Conservation (phyloP, 805 yeast genomes). For the Saturnispora dispora region DNA sequence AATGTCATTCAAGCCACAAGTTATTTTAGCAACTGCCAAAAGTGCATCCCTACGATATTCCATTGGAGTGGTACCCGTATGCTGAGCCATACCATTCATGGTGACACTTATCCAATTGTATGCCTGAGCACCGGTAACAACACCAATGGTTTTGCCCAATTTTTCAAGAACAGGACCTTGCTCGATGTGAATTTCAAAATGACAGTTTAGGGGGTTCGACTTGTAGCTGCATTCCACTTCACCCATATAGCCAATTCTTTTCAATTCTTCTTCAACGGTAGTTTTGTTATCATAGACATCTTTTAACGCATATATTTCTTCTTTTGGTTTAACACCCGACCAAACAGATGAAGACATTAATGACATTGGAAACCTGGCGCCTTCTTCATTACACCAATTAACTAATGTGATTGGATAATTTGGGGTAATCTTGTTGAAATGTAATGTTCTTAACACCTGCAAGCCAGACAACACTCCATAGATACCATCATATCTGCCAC, state of each 20-base stretch:
- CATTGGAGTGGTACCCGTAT: conserved; percentile 69
- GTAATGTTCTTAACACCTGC: conserved; percentile 56
- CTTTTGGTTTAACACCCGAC: conserved; percentile 42
- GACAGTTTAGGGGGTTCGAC: conserved; percentile 51
- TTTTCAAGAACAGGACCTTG: conserved; percentile 67
- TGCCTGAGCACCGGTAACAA: conserved; percentile 61
- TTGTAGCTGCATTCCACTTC: conserved; percentile 37
- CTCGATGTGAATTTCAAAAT: conserved; percentile 68
- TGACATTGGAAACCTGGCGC: conserved; percentile 65
- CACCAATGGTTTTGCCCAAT: conserved; percentile 47
- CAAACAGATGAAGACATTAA: conserved; percentile 61
- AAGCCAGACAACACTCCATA: conserved; percentile 60
- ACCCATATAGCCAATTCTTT: conserved; percentile 57
- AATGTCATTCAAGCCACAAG: conserved; percentile 45
- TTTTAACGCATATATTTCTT: conserved; percentile 41
- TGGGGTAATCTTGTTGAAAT: conserved; percentile 50
- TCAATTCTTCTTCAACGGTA: conserved; percentile 45
- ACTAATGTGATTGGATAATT: conserved; percentile 56
- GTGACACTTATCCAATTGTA: conserved; percentile 50
- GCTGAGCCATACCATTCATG: conserved; percentile 58
- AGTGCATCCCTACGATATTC: conserved; percentile 52
- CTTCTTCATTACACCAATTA: conserved; percentile 73
- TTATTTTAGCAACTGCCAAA: conserved; percentile 48
- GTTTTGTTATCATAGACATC: conserved; percentile 46
- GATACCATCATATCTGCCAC: conserved; percentile 70